Base-by-base conservation (phyloP, 257 asterid species). In the Capsicum pubescens region DNA sequence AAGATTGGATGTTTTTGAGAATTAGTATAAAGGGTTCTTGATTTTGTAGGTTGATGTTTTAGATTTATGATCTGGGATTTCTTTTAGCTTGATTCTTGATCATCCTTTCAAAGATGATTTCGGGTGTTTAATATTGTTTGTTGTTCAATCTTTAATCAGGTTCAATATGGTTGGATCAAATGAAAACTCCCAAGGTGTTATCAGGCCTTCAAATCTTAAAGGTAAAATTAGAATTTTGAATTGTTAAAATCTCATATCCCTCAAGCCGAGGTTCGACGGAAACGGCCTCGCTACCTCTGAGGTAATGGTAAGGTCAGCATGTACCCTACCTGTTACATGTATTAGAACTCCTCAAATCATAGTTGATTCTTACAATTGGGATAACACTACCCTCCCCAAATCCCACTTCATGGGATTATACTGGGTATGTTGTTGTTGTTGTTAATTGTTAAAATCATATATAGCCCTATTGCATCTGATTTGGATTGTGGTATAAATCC, bases 141-240 rank as follows among this genome's bases (percentile, higher is more conserved):
- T 54, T 82, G 26, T 54, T 82, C 46, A 66, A 8, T 57, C 35
- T 61, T 59, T 86, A 48, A 8, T 77, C 16, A 77, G 82, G 82
- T 86, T 83, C 84, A 89, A 88, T 86, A 94, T 91, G 98, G 92
- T 36, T 69, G 88, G 94, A 92, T 88, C 98, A 59, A 87, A 93
- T 61, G 99, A 95, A 91, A 95, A 93, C 85, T 80, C 8, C 68
- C 78, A 81, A 21, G 88, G 84, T 54, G 84, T 88, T 86, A 89
- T 82, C 87, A 89, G 90, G 91, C 86, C 92, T 66, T 88, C 94
- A 82, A 91, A 87, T 84, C 80, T 79, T 91, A 96, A 90, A 85
- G 91, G 92, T 90, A 26, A 72, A n/a, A 8, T 17, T 44, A 59
- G 52, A 60, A 74, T 61, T 70, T 68, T 44, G 56, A 48, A 9